A percentile compares a stretch with the other conserved stretches of the same genome.
phyloP scores from a whole-genome alignment of 2,329 filamentous ascomycete species.

The Apiospora aurea region DNA sequence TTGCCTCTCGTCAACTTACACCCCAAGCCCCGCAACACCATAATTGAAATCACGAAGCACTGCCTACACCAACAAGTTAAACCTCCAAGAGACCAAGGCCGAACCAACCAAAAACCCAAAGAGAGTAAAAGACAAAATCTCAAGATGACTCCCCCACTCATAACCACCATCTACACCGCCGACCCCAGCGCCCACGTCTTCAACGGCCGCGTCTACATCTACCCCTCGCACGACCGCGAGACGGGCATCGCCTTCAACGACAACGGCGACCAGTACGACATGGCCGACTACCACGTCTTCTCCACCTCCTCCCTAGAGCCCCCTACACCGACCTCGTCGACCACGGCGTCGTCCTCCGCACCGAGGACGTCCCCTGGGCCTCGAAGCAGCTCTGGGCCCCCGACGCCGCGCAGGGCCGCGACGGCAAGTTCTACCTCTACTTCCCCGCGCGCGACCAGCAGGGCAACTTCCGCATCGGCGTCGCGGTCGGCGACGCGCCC shows the following conservation, averaged over 20 bases:
- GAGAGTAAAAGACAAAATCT: too few relatives aligned
- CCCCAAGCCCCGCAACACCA: constrained; percentile 36
- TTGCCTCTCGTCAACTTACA: constrained; percentile 32
- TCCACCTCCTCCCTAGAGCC: constrained; percentile 59
- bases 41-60: constrained; percentile 27
- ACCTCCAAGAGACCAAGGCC: too few relatives aligned
- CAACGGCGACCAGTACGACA: constrained; percentile 87
- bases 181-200: constrained; percentile 85
- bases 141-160: constrained; percentile 65
- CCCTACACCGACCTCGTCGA: constrained; percentile 67
- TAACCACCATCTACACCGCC: constrained; percentile 79
- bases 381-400: constrained; percentile 84
- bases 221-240: constrained; percentile 81
- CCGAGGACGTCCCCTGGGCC: constrained; percentile 76
- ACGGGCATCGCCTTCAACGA: constrained; percentile 79
- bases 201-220: constrained; percentile 77
- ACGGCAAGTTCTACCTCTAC: constrained; percentile 77
- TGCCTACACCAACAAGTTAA: background rate
- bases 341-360: constrained; percentile 73
- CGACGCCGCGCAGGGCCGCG: constrained; percentile 69
- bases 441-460: constrained; percentile 78
- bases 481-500: constrained; percentile 68
- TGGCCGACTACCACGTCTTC: constrained; percentile 85
- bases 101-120: too few relatives aligned
- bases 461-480: constrained; percentile 76